These are phyloP conservation scores for Pelargonium citronellum DNA, from an alignment of 441 rosid species.

Conservation along the genomic window DNA sequence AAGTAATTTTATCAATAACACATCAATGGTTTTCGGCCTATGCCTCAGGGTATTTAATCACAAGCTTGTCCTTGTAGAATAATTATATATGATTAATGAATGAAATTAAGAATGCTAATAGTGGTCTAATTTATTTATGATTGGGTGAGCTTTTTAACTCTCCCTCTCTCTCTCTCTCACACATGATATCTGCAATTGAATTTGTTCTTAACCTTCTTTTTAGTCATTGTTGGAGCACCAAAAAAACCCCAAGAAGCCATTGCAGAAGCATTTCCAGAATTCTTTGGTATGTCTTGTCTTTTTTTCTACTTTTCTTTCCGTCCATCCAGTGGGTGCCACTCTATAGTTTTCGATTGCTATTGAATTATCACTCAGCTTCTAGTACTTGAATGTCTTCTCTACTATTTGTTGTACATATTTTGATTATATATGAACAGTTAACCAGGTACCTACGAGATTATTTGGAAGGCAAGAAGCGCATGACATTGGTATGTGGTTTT, in stretches of 20 bases:
- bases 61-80: slow-evolving; percentile 14
- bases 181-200: background rate
- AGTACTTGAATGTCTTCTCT: slow-evolving; percentile 1
- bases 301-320: slow-evolving; percentile 1
- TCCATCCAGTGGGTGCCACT: background rate
- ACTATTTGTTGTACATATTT: slow-evolving; percentile 11
- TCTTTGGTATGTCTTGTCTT: slow-evolving; percentile 51
- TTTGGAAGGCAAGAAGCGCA: slow-evolving; percentile 81
- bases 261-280: slow-evolving; percentile 80
- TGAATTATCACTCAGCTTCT: background rate
- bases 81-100: slow-evolving; percentile 4
- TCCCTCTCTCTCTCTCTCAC: background rate
- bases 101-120: background rate
- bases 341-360: background rate
- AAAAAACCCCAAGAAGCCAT: slow-evolving; percentile 71
- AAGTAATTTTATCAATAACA: slow-evolving; percentile 89
- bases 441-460: slow-evolving; percentile 81
- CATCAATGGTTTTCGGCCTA: slow-evolving; percentile 85
- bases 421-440: slow-evolving; percentile 42
- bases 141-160: background rate
- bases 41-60: slow-evolving; percentile 69
- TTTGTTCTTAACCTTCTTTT: slow-evolving; percentile 21
- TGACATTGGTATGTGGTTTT: slow-evolving; percentile 64
- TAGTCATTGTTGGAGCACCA: slow-evolving; percentile 87
- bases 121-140: slow-evolving; percentile 7